phyloP scores from a whole-genome alignment of 768 basidiomycete genomes.

The Mycena crocata region DNA sequence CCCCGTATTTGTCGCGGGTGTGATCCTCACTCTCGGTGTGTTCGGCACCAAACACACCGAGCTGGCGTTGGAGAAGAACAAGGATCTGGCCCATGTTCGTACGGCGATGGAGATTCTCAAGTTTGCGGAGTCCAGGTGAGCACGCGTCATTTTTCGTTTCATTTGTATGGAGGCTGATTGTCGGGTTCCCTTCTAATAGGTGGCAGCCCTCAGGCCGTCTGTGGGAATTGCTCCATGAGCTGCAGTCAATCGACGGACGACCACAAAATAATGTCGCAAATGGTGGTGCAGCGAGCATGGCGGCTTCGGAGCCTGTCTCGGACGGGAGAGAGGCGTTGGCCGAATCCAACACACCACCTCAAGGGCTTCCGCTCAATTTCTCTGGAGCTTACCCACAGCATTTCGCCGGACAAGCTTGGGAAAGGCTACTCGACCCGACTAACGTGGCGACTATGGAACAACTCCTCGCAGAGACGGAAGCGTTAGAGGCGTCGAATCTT shows the following conservation, averaged over 20 bases:
- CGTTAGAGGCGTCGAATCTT: neutral
- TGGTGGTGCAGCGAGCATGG: no score
- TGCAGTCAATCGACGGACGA: constrained; percentile 19
- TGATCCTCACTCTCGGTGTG: constrained; percentile 1
- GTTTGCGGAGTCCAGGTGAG: constrained; percentile 8
- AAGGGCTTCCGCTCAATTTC: neutral
- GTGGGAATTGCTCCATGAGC: constrained; percentile 24
- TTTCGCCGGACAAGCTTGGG: no score
- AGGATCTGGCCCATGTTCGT: neutral
- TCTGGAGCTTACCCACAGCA: no score
- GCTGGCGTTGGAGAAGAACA: neutral
- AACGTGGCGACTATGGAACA: constrained; percentile 3
- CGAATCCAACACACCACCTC: no score
- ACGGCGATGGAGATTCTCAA: constrained; percentile 14
- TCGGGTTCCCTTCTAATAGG: no score
- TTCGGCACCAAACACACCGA: neutral
- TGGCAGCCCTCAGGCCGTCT: constrained; percentile 1
- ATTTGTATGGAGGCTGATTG: neutral
- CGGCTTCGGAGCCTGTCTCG: no score
- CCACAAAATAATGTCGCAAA: no score
- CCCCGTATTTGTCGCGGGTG: constrained; percentile 2
- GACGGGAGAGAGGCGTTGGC: no score
- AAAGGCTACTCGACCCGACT: neutral
- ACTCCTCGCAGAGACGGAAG: constrained; percentile 11
- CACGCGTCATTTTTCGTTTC: neutral